Conservation (phyloP, 106 monocot species). For the Dioscorea zingiberensis region DNA sequence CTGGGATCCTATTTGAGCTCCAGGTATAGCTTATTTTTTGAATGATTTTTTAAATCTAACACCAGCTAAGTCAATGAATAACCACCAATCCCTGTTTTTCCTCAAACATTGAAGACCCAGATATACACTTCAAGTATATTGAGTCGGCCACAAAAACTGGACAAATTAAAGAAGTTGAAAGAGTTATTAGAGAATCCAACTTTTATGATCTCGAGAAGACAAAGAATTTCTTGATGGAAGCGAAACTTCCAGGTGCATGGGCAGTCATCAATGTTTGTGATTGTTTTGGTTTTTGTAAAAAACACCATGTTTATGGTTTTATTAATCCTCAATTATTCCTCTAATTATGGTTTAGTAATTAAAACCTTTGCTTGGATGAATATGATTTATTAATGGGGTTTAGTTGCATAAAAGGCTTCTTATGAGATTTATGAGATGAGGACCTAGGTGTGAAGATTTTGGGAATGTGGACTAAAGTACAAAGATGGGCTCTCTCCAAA, state of each 20-base stretch:
- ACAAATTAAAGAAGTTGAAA: slow-evolving; percentile 98
- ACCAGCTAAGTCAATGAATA: neutral
- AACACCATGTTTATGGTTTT: too few relatives aligned
- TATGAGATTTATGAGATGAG: too few relatives aligned
- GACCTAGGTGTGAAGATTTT: too few relatives aligned
- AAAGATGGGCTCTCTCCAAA: too few relatives aligned
- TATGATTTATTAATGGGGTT: too few relatives aligned
- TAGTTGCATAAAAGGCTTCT: too few relatives aligned
- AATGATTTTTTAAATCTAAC: neutral
- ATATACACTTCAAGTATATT: slow-evolving; percentile 96
- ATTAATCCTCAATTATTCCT: too few relatives aligned
- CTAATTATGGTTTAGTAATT: too few relatives aligned
- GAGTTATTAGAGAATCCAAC: slow-evolving; percentile 96
- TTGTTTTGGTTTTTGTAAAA: slow-evolving; percentile 96
- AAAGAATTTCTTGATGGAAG: slow-evolving; percentile 96
- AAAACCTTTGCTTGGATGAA: too few relatives aligned
- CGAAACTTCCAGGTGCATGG: slow-evolving; percentile 96
- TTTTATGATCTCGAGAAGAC: slow-evolving; percentile 99
- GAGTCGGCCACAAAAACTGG: slow-evolving; percentile 98
- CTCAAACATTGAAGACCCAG: slow-evolving; percentile 86
- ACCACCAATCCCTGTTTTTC: neutral
- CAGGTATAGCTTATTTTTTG: slow-evolving; percentile 38
- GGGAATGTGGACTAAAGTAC: too few relatives aligned
- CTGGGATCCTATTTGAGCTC: slow-evolving; percentile 95
- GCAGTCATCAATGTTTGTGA: slow-evolving; percentile 98